Conservation (phyloP, 2,329 filamentous ascomycete species). For the Scytalidium lignicola region DNA sequence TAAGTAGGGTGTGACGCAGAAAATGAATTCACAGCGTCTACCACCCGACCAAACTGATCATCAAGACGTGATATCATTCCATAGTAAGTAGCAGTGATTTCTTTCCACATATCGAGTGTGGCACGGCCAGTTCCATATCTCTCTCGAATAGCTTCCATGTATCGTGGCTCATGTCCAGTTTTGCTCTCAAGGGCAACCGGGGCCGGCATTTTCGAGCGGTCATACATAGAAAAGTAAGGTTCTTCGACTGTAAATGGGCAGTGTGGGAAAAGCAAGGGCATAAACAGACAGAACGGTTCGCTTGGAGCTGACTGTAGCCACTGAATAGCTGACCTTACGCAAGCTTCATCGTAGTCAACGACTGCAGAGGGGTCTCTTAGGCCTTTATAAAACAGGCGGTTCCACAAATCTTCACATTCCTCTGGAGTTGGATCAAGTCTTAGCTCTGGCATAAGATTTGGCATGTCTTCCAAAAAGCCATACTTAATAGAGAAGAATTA, state of each 20-base stretch:
- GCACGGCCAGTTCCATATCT: slow-evolving; percentile 35
- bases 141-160: slow-evolving; percentile 34
- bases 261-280: slow-evolving; percentile 40
- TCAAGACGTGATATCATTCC: slow-evolving; percentile 42
- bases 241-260: slow-evolving; percentile 44
- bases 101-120: slow-evolving; percentile 36
- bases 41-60: slow-evolving; percentile 39
- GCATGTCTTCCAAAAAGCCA: slow-evolving; percentile 34
- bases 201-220: slow-evolving; percentile 25
- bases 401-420: slow-evolving; percentile 33
- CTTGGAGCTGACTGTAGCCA: slow-evolving; percentile 39
- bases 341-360: slow-evolving; percentile 40
- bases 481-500: slow-evolving; percentile 32
- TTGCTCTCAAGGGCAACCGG: slow-evolving; percentile 15
- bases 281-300: slow-evolving; percentile 38
- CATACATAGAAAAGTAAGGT: slow-evolving; percentile 43
- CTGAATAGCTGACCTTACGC: slow-evolving; percentile 34
- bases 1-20: not conserved
- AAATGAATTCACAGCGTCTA: slow-evolving; percentile 31
- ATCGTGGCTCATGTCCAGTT: slow-evolving; percentile 38
- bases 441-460: slow-evolving; percentile 27
- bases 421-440: slow-evolving; percentile 1
- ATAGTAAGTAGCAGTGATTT: slow-evolving; percentile 40
- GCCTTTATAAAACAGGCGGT: slow-evolving; percentile 37
- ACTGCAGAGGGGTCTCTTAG: slow-evolving; percentile 20